phyloP scores from a whole-genome alignment of 1,284 basidiomycete species.

The Malassezia yamatoensis region DNA sequence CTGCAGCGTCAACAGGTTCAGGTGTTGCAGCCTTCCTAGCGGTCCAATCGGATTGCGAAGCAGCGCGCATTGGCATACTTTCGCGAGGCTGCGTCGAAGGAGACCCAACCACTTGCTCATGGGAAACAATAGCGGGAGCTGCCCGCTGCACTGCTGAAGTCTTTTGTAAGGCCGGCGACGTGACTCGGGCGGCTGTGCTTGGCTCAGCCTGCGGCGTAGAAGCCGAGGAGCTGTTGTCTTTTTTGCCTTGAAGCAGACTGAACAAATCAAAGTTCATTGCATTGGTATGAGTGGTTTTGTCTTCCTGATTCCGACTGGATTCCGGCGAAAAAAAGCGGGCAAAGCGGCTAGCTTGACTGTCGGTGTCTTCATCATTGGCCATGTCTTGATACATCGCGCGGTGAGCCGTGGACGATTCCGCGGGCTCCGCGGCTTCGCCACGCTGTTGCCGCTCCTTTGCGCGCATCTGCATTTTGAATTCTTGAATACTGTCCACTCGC shows the following conservation, averaged over 20 bases:
- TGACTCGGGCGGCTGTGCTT: background rate
- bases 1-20: background rate
- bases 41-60: background rate
- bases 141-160: background rate
- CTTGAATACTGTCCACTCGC: slow-evolving; percentile 65
- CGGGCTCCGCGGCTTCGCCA: slow-evolving; percentile 16
- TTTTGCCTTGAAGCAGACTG: slow-evolving; percentile 22
- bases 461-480: slow-evolving; percentile 76
- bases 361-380: slow-evolving; percentile 20
- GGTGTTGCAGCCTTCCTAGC: slow-evolving; percentile 11
- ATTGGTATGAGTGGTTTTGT: background rate
- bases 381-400: background rate
- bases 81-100: slow-evolving; percentile 17
- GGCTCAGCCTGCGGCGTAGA: background rate
- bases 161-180: background rate
- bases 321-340: slow-evolving; percentile 42
- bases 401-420: background rate
- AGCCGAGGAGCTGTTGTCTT: background rate
- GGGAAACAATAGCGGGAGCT: background rate
- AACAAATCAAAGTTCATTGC: slow-evolving; percentile 9
- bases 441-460: slow-evolving; percentile 61
- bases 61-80: background rate
- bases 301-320: slow-evolving; percentile 22
- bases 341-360: slow-evolving; percentile 43
- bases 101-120: slow-evolving; percentile 9